phyloP scores from a whole-genome alignment of 2,329 filamentous ascomycete genomes.

The Neonectria magnoliae region DNA sequence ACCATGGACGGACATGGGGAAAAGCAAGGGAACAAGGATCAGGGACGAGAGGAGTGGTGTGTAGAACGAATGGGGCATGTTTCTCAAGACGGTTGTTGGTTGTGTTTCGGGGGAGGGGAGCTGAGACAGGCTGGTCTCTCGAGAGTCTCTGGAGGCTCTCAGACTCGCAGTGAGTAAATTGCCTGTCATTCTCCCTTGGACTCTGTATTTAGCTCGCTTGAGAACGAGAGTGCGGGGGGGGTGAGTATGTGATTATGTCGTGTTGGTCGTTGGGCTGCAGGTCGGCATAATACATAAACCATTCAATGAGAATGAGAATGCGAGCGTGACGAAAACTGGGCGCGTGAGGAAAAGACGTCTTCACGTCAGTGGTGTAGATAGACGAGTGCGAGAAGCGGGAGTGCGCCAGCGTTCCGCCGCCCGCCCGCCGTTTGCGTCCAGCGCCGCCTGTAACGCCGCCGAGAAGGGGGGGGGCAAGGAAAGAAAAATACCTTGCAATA shows the following conservation, averaged over 20 bases:
- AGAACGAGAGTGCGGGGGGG: background rate
- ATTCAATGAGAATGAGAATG: background rate
- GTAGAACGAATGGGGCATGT: constrained; percentile 28
- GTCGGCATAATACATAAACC: background rate
- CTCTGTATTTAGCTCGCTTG: constrained; percentile 17
- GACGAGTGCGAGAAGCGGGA: background rate
- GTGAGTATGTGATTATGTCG: too few species aligned
- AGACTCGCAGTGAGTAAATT: background rate
- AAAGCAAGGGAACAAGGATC: background rate
- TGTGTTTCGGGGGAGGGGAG: constrained; percentile 44
- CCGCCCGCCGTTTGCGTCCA: background rate
- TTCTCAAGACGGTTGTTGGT: constrained; percentile 41
- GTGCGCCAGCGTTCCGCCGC: background rate
- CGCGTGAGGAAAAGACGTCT: background rate
- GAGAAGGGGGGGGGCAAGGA: too few species aligned
- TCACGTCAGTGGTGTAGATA: background rate
- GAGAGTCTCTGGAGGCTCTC: background rate
- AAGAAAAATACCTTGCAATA: background rate
- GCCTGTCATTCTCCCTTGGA: background rate
- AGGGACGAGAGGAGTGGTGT: constrained; percentile 1
- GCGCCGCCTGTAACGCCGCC: background rate
- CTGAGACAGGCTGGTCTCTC: constrained; percentile 43
- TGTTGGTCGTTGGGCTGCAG: background rate
- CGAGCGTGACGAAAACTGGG: background rate
- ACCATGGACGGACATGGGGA: background rate